Conservation (phyloP, 106 monocot genomes). For the Cymbidium sinense region DNA sequence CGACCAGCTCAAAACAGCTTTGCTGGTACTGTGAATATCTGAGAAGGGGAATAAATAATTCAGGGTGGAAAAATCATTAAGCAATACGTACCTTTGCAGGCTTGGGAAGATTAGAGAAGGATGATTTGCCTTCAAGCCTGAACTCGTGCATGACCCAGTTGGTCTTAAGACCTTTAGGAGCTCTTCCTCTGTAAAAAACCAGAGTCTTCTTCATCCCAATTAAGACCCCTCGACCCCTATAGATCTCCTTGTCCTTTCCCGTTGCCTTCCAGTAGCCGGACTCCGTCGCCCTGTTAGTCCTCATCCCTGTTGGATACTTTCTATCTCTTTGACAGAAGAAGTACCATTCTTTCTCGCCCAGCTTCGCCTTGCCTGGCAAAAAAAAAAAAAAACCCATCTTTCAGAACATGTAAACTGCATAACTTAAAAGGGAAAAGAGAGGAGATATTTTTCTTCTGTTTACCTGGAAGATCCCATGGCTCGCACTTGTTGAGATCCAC, state of each 20-base stretch:
- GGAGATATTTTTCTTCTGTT: background rate
- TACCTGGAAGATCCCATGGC: slow-evolving; percentile 90
- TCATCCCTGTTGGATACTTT: slow-evolving; percentile 70
- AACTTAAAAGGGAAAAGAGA: background rate
- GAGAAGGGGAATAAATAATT: background rate
- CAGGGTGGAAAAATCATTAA: background rate
- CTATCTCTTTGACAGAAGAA: slow-evolving; percentile 60
- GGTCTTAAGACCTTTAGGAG: slow-evolving; percentile 68
- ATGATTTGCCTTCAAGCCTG: slow-evolving; percentile 62
- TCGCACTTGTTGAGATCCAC: slow-evolving; percentile 82
- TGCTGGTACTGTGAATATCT: no score
- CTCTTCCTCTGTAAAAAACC: slow-evolving; percentile 72
- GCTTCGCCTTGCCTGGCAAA: slow-evolving; percentile 45
- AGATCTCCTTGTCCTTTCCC: slow-evolving; percentile 84
- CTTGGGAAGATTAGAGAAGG: slow-evolving; percentile 15
- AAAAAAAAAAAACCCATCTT: background rate
- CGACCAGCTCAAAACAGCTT: background rate
- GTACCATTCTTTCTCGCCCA: slow-evolving; percentile 61
- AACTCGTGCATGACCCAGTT: slow-evolving; percentile 94
- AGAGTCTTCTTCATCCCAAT: slow-evolving; percentile 92
- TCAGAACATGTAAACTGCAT: background rate
- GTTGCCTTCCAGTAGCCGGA: slow-evolving; percentile 89
- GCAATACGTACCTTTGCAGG: background rate
- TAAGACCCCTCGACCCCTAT: slow-evolving; percentile 22
- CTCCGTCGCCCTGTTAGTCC: slow-evolving; percentile 68